Base-by-base conservation (phyloP, 345 rosid genomes). In the Microthlaspi erraticum region DNA sequence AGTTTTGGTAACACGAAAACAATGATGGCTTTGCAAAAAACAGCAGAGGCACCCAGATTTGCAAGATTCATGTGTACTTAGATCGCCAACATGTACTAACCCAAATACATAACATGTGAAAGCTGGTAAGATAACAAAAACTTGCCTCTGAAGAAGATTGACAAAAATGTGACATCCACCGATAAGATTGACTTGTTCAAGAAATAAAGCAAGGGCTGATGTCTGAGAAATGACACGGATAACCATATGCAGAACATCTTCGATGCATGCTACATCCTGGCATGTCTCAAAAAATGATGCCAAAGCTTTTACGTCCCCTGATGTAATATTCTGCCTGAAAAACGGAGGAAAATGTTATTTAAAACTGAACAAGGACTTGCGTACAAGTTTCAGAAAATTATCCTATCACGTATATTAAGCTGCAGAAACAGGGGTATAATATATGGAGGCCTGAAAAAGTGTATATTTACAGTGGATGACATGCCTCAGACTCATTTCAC, bases 401-500 rank as follows among this genome's bases (percentile, higher is more conserved):
- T 46, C 42, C 29, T 57, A 49, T 48, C 32, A 70, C 64, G 31
- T 55, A 37, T 18, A 48, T 43, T 42, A 76, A 37, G 61, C 46
- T 60, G 61, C 19, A 54, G 7, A 45, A 53, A 43, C 29, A 58
- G 33, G 23, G 4, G 34, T 39, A 42, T 31, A 64, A 58, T 18
- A 51, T 41, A 61, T 18, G 44, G 56, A 68, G 37, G 80, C 16
- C 46, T 44, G 5, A 60, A 55, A 64, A 53, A 36, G 37, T 60
- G 9, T 20, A 69, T 19, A 73, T 55, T 59, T 33, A 72, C 64
- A 54, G 78, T 52, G 70, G 78, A 62, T 65, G 65, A 73, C 77
- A 81, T 88, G 92, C 98, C 92, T 86, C 72, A 93, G 88, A 80
- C 97, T 85, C 98, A 93, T 90, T 84, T 93, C 98, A 70, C 96